Conservation (phyloP, 116 monocot species). For the Trichopus zeylanicus region DNA sequence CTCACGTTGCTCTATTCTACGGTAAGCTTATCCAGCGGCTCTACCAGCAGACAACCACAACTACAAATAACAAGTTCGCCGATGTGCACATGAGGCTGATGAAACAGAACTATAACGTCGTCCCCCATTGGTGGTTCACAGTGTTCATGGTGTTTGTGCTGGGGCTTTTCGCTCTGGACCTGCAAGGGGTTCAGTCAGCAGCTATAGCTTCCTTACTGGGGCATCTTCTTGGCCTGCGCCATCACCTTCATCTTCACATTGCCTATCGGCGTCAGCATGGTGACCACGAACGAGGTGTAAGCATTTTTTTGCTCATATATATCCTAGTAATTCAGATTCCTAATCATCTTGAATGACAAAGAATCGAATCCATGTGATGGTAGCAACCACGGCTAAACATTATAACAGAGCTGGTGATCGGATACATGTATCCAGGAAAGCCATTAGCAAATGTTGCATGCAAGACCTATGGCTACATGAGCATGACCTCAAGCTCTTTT, state of each 20-base stretch:
- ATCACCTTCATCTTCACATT: conserved; percentile 24
- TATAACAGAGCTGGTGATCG: too few relatives aligned
- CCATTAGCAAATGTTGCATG: conserved; percentile 27
- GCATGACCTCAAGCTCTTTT: conserved; percentile 25
- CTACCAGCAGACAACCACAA: conserved; percentile 24
- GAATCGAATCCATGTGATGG: too few relatives aligned
- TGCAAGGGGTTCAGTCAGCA: conserved; percentile 14
- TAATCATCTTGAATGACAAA: neutral
- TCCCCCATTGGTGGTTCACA: too few relatives aligned
- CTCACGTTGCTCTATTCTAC: conserved; percentile 42
- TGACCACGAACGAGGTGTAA: conserved; percentile 40
- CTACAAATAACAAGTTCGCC: conserved; percentile 8
- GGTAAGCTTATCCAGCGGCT: conserved; percentile 34
- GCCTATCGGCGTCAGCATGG: conserved; percentile 36
- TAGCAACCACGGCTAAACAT: conserved; percentile 30
- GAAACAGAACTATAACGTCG: conserved; percentile 49
- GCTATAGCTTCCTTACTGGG: conserved; percentile 20
- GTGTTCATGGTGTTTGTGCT: too few relatives aligned
- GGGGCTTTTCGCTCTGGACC: conserved; percentile 11
- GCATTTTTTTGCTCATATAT: too few relatives aligned
- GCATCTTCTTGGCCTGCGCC: conserved; percentile 6
- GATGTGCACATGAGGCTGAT: conserved; percentile 29
- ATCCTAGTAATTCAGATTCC: too few relatives aligned
- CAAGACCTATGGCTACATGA: conserved; percentile 32
- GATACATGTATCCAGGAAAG: too few relatives aligned